Conservation (phyloP, 768 basidiomycete genomes). For the Trametopsis cervina region DNA sequence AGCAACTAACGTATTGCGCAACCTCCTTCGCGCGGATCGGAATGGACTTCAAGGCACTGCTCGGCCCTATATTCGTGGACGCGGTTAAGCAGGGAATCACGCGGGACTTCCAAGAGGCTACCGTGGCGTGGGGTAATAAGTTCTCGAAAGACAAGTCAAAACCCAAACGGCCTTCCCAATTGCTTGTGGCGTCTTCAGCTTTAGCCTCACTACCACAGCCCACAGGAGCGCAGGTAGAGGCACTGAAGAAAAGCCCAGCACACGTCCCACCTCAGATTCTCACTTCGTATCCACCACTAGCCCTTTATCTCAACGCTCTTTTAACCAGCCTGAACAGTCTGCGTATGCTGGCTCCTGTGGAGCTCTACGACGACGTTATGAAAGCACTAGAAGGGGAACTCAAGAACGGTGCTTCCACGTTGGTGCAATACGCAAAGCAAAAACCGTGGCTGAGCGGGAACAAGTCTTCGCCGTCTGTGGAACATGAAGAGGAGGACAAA, state of each 20-base stretch:
- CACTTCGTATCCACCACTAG: constrained; percentile 70
- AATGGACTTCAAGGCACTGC: constrained; percentile 72
- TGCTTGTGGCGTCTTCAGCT: constrained; percentile 9
- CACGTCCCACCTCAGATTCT: constrained; percentile 70
- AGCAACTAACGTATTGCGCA: constrained; percentile 91
- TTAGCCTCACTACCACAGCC: constrained; percentile 12
- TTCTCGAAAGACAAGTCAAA: constrained; percentile 4
- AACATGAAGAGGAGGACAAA: constrained; percentile 26
- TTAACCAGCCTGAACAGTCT: constrained; percentile 72
- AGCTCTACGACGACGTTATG: constrained; percentile 44
- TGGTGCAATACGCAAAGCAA: constrained; percentile 38
- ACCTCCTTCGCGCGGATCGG: constrained; percentile 89
- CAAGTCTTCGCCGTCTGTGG: constrained; percentile 19
- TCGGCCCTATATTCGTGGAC: constrained; percentile 58
- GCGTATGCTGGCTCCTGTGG: constrained; percentile 70
- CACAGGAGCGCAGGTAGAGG: constrained; percentile 12
- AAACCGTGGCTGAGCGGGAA: constrained; percentile 10
- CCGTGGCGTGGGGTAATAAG: constrained; percentile 16
- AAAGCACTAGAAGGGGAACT: constrained; percentile 47
- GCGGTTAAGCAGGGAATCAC: constrained; percentile 56
- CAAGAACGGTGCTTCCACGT: constrained; percentile 33
- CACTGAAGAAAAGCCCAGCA: constrained; percentile 21
- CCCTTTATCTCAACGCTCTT: constrained; percentile 61
- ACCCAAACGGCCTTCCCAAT: constrained; percentile 13
- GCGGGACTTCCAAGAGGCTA: constrained; percentile 40